phyloP scores from a whole-genome alignment of 1,139 yeast genomes.

The Arxiozyma telluris region DNA sequence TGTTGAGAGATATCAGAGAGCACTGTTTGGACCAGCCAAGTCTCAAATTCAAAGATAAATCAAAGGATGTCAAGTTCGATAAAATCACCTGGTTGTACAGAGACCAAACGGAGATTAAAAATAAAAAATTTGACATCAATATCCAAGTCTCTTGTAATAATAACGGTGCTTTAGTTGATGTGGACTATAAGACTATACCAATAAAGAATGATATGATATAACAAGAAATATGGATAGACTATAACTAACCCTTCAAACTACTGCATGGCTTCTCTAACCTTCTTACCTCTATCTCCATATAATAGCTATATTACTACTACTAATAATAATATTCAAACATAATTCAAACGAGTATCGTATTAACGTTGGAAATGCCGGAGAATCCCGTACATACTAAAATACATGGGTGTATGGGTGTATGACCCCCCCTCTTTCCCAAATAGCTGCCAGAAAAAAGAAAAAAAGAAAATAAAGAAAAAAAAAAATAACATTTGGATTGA shows the following conservation, averaged over 20 bases:
- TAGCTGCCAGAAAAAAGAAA: background rate
- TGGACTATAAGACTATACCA: constrained; percentile 43
- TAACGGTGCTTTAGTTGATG: constrained; percentile 52
- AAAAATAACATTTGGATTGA: background rate
- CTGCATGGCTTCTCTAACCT: too few relatives aligned
- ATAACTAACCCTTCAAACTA: background rate
- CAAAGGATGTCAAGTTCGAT: constrained; percentile 39
- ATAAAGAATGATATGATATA: constrained; percentile 2
- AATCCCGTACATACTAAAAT: too few relatives aligned
- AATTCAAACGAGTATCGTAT: too few relatives aligned
- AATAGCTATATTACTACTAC: background rate
- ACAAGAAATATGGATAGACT: background rate
- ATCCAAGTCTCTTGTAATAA: constrained; percentile 51
- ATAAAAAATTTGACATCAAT: constrained; percentile 45
- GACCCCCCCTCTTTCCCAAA: too few relatives aligned
- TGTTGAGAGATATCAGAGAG: constrained; percentile 54
- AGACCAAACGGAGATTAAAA: constrained; percentile 41
- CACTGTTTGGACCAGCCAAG: constrained; percentile 45
- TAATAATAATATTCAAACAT: background rate
- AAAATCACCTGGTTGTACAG: constrained; percentile 45
- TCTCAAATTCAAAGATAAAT: constrained; percentile 44
- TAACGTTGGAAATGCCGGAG: background rate
- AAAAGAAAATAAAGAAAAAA: background rate
- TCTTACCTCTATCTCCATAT: background rate
- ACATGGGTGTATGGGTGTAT: background rate